Evolutionary conservation across 495 filamentous ascomycete species (phyloP).

Genomic region (Barbatosphaeria neglecta): DNA sequence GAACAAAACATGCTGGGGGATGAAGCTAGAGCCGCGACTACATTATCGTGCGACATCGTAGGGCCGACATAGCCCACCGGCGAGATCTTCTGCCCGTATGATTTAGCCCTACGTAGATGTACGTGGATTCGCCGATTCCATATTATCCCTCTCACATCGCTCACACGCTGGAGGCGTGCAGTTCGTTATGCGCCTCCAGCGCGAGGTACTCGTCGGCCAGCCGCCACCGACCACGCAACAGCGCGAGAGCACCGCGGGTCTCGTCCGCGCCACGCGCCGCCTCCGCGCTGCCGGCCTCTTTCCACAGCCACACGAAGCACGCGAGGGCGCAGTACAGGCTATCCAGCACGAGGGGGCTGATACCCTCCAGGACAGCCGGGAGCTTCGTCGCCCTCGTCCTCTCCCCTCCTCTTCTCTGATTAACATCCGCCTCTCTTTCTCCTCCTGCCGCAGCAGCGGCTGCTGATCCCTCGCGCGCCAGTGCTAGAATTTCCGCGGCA

Average conservation of each 20-base stretch:
- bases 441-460: not conserved
- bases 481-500: conserved; percentile 7
- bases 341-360: conserved; percentile 13
- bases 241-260: conserved; percentile 2
- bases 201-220: conserved; percentile 10
- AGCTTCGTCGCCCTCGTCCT: not conserved
- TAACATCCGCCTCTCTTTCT: not conserved
- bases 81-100: no score
- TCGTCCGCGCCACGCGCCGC: conserved; percentile 6
- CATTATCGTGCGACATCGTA: no score
- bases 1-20: no score
- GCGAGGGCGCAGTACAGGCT: conserved; percentile 9
- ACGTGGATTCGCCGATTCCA: not conserved
- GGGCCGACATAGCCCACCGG: no score
- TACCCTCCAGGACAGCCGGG: conserved; percentile 1
- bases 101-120: no score
- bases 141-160: no score
- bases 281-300: conserved; percentile 9
- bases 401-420: no score
- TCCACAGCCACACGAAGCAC: conserved; percentile 15
- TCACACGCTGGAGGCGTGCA: not conserved
- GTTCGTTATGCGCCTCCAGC: conserved; percentile 8
- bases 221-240: conserved; percentile 8
- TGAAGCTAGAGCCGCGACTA: no score
- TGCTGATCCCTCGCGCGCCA: conserved; percentile 7